A percentile compares a stretch with the other conserved stretches of the same genome.
Conservation (phyloP, 2,329 filamentous ascomycete genomes). For the Dothistroma pini region DNA sequence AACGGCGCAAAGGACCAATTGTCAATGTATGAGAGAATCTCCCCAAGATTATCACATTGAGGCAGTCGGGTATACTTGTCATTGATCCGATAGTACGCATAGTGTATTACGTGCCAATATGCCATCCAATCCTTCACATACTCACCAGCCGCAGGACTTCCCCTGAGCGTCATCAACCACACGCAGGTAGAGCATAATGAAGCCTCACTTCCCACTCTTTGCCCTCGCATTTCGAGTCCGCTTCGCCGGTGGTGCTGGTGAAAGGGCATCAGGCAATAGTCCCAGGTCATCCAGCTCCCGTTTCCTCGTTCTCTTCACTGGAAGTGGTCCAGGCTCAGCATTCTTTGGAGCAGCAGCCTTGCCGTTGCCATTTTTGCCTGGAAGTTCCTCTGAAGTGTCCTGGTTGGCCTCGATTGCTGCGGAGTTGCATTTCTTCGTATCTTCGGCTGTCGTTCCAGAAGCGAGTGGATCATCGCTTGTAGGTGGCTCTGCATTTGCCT, state of each 20-base stretch:
- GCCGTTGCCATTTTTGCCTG: slow-evolving; percentile 5
- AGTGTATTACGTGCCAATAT: neutral
- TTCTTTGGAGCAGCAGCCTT: slow-evolving; percentile 10
- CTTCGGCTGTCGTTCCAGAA: slow-evolving; percentile 6
- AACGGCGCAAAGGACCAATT: neutral
- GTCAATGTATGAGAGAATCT: neutral
- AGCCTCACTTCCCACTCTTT: slow-evolving; percentile 14
- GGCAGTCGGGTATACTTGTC: neutral
- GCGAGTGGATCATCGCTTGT: slow-evolving; percentile 13
- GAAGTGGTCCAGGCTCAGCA: neutral
- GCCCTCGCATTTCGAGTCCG: slow-evolving; percentile 24
- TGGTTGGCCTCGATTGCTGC: neutral
- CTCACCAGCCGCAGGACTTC: neutral
- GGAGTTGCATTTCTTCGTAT: neutral
- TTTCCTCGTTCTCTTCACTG: slow-evolving; percentile 13
- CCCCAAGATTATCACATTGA: no score
- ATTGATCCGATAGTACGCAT: neutral
- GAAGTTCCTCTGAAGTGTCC: slow-evolving; percentile 6
- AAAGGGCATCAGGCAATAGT: slow-evolving; percentile 4
- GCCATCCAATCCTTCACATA: neutral
- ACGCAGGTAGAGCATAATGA: neutral
- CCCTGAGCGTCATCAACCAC: no score
- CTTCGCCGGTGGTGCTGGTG: slow-evolving; percentile 16
- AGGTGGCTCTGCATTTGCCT: neutral
- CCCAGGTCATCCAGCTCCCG: slow-evolving; percentile 10